Conservation (phyloP, 306 rosid genomes). For the Inga laurina region DNA sequence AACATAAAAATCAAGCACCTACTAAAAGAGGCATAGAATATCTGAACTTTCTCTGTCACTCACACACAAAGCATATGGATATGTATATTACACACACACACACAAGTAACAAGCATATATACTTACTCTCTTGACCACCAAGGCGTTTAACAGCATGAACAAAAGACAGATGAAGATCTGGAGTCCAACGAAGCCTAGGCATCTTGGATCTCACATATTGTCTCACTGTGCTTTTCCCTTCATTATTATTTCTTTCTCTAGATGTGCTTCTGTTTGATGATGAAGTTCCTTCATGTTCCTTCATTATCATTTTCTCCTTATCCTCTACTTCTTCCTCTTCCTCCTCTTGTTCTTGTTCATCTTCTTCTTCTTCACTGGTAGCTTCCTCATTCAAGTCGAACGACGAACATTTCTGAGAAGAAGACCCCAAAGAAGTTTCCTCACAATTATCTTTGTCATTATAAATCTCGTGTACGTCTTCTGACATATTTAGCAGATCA, state of each 20-base stretch:
- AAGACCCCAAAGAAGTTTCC: slow-evolving; percentile 42
- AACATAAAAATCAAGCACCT: background rate
- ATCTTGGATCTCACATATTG: slow-evolving; percentile 63
- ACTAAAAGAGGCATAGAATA: background rate
- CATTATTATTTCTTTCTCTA: slow-evolving; percentile 31
- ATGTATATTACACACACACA: background rate
- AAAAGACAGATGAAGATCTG: slow-evolving; percentile 70
- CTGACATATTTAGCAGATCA: slow-evolving; percentile 37
- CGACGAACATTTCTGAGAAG: slow-evolving; percentile 54
- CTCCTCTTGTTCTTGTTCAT: background rate
- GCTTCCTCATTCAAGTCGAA: slow-evolving; percentile 76
- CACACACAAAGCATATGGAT: background rate
- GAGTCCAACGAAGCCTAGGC: slow-evolving; percentile 80
- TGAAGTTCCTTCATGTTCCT: slow-evolving; percentile 19
- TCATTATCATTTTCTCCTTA: slow-evolving; percentile 25
- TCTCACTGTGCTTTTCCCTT: slow-evolving; percentile 45
- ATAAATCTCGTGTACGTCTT: slow-evolving; percentile 31
- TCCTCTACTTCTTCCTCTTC: background rate
- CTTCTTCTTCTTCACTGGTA: slow-evolving; percentile 25
- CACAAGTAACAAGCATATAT: background rate
- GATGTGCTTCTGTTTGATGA: background rate
- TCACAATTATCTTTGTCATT: slow-evolving; percentile 32
- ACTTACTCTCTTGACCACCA: slow-evolving; percentile 78
- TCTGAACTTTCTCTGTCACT: background rate
- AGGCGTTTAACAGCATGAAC: slow-evolving; percentile 66